phyloP scores from a whole-genome alignment of 2,329 filamentous ascomycete genomes.

The Xylariomycetidae sp. region DNA sequence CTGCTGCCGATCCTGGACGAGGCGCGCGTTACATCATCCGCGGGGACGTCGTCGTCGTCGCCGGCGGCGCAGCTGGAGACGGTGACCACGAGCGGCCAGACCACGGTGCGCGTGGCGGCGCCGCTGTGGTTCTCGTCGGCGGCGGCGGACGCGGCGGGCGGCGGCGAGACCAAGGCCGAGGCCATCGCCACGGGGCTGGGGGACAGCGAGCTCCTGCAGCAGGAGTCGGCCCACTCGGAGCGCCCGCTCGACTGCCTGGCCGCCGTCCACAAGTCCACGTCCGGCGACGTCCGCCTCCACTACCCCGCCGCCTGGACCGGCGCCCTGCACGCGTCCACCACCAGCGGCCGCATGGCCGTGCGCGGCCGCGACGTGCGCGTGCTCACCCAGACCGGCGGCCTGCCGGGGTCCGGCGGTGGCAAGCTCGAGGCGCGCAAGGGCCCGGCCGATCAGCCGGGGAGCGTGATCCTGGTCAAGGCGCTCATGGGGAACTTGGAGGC shows the following conservation, averaged over 20 bases:
- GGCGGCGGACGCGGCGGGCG: neutral
- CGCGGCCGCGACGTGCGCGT: slow-evolving; percentile 38
- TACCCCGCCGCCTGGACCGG: slow-evolving; percentile 49
- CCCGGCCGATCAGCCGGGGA: slow-evolving; percentile 24
- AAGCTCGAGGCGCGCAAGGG: slow-evolving; percentile 32
- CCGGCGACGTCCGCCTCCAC: slow-evolving; percentile 34
- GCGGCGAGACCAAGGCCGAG: slow-evolving; percentile 9
- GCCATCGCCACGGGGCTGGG: neutral
- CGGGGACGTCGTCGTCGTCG: slow-evolving; percentile 5
- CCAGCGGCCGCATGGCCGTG: slow-evolving; percentile 34
- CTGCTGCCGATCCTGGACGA: slow-evolving; percentile 38
- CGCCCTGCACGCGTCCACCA: slow-evolving; percentile 30
- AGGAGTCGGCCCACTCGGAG: neutral
- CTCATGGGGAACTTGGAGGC: slow-evolving; percentile 25
- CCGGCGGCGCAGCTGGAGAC: slow-evolving; percentile 32
- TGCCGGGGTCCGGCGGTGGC: slow-evolving; percentile 28
- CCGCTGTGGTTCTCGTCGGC: slow-evolving; percentile 33
- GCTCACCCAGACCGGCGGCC: slow-evolving; percentile 23
- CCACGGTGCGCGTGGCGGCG: slow-evolving; percentile 34
- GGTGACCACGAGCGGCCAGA: slow-evolving; percentile 37
- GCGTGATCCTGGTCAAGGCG: slow-evolving; percentile 25
- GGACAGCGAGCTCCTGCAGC: neutral
- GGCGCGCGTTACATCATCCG: slow-evolving; percentile 11
- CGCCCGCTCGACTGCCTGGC: slow-evolving; percentile 30
- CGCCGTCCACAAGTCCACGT: slow-evolving; percentile 38